A percentile compares a stretch with the other conserved stretches of the same genome.
Conservation (phyloP, 1,139 yeast genomes). For the Magnusiomyces clavatus region DNA sequence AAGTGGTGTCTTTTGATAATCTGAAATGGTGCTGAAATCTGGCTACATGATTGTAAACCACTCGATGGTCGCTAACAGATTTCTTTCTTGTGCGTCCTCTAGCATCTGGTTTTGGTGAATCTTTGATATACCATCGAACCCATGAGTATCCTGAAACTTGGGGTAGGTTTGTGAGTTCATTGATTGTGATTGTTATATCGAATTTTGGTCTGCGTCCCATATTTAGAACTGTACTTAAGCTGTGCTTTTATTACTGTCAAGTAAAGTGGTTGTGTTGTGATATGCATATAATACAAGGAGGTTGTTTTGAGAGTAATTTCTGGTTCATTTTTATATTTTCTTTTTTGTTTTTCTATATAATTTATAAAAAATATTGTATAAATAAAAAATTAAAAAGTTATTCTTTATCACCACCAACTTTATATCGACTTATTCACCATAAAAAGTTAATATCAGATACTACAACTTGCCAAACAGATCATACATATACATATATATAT, state of each 20-base stretch:
- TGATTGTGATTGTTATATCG: constrained; percentile 49
- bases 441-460: too few relatives aligned
- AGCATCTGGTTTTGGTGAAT: constrained; percentile 36
- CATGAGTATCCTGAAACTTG: constrained; percentile 64
- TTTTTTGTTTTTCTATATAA: background rate
- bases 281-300: background rate
- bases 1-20: constrained; percentile 14
- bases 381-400: background rate
- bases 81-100: constrained; percentile 41
- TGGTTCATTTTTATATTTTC: background rate
- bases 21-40: constrained; percentile 12
- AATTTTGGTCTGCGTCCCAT: constrained; percentile 41
- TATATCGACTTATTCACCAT: background rate
- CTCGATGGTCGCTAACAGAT: constrained; percentile 43
- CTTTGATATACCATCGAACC: constrained; percentile 51
- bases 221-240: background rate
- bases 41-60: constrained; percentile 40
- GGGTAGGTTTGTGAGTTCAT: constrained; percentile 75
- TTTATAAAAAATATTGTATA: background rate
- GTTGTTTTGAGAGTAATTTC: background rate
- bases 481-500: too few relatives aligned
- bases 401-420: background rate
- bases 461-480: too few relatives aligned
- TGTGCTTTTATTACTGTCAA: background rate
- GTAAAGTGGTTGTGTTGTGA: background rate